phyloP scores from a whole-genome alignment of 2,329 filamentous ascomycete genomes.

The Botrytis byssoidea region DNA sequence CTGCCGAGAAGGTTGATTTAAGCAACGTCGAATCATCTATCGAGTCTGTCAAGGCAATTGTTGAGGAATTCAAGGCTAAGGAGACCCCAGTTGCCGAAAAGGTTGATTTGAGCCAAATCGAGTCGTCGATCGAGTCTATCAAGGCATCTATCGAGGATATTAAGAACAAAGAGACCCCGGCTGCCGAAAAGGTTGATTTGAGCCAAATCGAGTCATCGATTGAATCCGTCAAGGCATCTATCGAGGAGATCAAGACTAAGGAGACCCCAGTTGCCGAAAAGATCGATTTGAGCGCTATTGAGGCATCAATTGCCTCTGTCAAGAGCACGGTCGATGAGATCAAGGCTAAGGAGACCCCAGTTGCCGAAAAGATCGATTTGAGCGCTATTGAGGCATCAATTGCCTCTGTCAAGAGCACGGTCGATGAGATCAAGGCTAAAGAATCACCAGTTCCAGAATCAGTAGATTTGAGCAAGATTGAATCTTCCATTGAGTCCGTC shows the following conservation, averaged over 20 bases:
- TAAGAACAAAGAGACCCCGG: neutral
- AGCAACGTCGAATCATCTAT: constrained; percentile 25
- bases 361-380: constrained; percentile 24
- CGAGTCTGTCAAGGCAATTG: constrained; percentile 19
- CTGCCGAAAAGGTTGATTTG: neutral
- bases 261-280: constrained; percentile 22
- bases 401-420: constrained; percentile 18
- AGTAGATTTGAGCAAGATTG: constrained; percentile 10
- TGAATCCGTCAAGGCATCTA: constrained; percentile 4
- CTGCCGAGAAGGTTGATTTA: constrained; percentile 28
- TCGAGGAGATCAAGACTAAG: constrained; percentile 11
- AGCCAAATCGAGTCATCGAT: neutral
- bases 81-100: constrained; percentile 19
- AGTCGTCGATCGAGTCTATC: constrained; percentile 2
- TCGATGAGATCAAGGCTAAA: constrained; percentile 22
- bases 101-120: neutral
- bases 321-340: constrained; percentile 20
- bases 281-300: constrained; percentile 24
- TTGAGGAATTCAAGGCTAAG: constrained; percentile 29
- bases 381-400: constrained; percentile 15
- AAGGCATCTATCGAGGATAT: constrained; percentile 7
- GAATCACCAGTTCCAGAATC: neutral
- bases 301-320: constrained; percentile 19
- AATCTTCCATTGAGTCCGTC: constrained; percentile 24
- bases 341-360: constrained; percentile 19